phyloP scores from a whole-genome alignment of 176 grass and related monocot species.

The Triticum dicoccoides region DNA sequence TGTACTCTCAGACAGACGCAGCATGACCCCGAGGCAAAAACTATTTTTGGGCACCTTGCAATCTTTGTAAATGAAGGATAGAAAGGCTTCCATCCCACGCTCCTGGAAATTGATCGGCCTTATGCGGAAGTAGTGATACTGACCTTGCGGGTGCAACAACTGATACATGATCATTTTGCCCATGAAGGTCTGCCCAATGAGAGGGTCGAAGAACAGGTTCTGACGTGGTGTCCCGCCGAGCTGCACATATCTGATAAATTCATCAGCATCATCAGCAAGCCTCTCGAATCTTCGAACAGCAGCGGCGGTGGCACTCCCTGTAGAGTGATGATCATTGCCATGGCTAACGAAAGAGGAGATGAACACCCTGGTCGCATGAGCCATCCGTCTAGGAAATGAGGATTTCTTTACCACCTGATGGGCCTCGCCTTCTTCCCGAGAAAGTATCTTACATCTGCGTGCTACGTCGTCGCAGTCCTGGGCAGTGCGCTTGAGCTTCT shows the following conservation, averaged over 20 bases:
- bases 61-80: background rate
- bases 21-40: too few species aligned
- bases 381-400: background rate
- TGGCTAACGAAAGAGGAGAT: background rate
- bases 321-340: background rate
- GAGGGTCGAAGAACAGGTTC: slow-evolving; percentile 10
- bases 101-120: background rate
- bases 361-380: background rate
- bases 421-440: background rate
- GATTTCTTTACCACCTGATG: background rate
- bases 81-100: background rate
- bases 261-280: background rate
- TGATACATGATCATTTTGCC: background rate
- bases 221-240: background rate
- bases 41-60: background rate
- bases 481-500: background rate
- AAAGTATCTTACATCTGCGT: background rate
- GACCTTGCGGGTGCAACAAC: background rate
- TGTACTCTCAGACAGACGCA: too few species aligned
- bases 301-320: background rate
- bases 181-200: background rate
- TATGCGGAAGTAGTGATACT: background rate
- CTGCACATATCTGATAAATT: slow-evolving; percentile 2
- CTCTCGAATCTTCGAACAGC: slow-evolving; percentile 12
- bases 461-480: too few species aligned